A percentile compares a stretch with the other conserved stretches of the same genome.
Evolutionary conservation across 2,329 filamentous ascomycete species (phyloP).

Genomic region (Ophiostoma angusticollis): DNA sequence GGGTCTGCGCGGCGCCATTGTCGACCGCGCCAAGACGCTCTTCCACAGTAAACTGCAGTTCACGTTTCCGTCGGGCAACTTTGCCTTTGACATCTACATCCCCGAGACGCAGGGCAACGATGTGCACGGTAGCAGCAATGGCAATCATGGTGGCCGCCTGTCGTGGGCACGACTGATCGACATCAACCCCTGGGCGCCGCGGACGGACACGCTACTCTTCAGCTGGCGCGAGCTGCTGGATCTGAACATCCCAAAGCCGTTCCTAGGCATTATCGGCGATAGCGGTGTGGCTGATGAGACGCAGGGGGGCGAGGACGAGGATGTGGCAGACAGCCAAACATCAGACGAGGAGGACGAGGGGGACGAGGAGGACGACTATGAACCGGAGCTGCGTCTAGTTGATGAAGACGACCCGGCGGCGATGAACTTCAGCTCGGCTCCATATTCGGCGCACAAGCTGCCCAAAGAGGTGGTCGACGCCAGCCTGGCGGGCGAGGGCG

Average conservation of each 20-base stretch:
- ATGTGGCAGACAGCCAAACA: conserved; percentile 11
- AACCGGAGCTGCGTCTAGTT: conserved; percentile 71
- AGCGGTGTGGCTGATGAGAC: conserved; percentile 15
- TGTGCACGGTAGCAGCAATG: conserved; percentile 22
- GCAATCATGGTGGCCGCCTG: conserved; percentile 38
- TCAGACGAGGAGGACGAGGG: conserved; percentile 23
- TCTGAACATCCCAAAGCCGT: conserved; percentile 47
- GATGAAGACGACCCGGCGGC: conserved; percentile 72
- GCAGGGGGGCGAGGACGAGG: conserved; percentile 23
- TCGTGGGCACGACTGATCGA: conserved; percentile 77
- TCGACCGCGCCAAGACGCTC: conserved; percentile 58
- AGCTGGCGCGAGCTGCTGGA: conserved; percentile 78
- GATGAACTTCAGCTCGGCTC: conserved; percentile 70
- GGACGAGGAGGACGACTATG: conserved; percentile 43
- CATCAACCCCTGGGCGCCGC: conserved; percentile 84
- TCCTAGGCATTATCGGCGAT: conserved; percentile 34
- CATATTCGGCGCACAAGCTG: conserved; percentile 91
- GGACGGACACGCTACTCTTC: conserved; percentile 82
- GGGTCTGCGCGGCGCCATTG: conserved; percentile 49
- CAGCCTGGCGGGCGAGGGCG: conserved; percentile 54
- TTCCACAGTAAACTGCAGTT: conserved; percentile 62
- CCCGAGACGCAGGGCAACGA: conserved; percentile 42
- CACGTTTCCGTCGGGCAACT: conserved; percentile 72
- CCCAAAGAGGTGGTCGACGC: conserved; percentile 82
- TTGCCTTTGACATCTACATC: conserved; percentile 87